A percentile compares a stretch with the other conserved stretches of the same genome.
These are phyloP conservation scores for Neurospora sp. DNA, from an alignment of 495 filamentous ascomycete genomes.

Conservation along the genomic window DNA sequence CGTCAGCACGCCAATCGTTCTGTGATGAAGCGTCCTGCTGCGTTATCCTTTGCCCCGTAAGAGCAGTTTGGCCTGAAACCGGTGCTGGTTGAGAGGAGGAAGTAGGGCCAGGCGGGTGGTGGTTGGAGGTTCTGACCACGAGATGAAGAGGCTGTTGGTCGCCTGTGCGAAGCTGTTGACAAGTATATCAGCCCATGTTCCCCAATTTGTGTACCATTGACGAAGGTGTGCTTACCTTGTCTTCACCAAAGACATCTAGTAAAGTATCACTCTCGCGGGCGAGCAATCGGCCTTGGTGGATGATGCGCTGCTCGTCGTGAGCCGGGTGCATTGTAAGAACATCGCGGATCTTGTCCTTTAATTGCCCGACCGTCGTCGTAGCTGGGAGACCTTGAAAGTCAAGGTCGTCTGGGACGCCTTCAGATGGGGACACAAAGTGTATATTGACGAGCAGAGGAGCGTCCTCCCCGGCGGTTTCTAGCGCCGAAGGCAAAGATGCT, in stretches of 20 bases:
- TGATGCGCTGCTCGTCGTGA: constrained; percentile 50
- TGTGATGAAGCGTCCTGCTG: not conserved
- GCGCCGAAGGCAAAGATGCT: constrained; percentile 11
- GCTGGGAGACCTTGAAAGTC: constrained; percentile 27
- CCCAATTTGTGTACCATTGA: not conserved
- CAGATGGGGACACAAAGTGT: constrained; percentile 55
- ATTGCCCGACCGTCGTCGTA: constrained; percentile 46
- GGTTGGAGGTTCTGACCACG: constrained; percentile 39
- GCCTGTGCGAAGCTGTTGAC: constrained; percentile 33
- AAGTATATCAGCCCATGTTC: constrained; percentile 6
- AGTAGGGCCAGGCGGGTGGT: constrained; percentile 15
- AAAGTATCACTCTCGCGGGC: constrained; percentile 44
- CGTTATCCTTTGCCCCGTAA: not conserved
- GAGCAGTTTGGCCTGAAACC: constrained; percentile 3
- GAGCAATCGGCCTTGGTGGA: constrained; percentile 55
- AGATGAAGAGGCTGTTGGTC: constrained; percentile 51
- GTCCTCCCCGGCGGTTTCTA: constrained; percentile 11
- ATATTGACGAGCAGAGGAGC: constrained; percentile 38
- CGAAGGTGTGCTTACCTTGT: constrained; percentile 38
- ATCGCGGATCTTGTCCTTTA: constrained; percentile 52
- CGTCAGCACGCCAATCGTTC: not conserved
- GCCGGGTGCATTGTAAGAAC: constrained; percentile 43
- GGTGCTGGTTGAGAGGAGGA: constrained; percentile 10
- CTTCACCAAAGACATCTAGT: constrained; percentile 45
- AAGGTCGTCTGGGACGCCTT: constrained; percentile 33